Conservation (phyloP, 2,329 filamentous ascomycete species). For the Pezicula carpinea region DNA sequence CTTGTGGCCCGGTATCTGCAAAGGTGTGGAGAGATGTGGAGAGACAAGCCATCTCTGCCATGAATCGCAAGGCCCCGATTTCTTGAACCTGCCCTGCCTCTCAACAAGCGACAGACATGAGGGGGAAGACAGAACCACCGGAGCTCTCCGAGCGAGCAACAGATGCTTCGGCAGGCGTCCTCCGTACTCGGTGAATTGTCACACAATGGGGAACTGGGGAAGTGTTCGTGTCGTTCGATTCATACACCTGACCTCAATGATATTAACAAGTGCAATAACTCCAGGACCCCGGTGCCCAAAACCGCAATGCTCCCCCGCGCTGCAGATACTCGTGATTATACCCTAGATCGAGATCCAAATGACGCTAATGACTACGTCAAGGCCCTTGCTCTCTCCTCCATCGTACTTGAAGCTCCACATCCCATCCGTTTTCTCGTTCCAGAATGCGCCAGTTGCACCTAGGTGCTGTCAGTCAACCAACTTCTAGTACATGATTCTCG, state of each 20-base stretch:
- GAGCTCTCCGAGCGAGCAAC: too few species aligned
- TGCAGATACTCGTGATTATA: slow-evolving; percentile 1
- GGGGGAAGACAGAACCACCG: too few species aligned
- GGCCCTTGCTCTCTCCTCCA: slow-evolving; percentile 58
- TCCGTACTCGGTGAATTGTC: neutral
- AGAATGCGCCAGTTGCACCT: slow-evolving; percentile 72
- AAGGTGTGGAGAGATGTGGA: too few species aligned
- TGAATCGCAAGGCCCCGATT: too few species aligned
- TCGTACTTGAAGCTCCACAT: slow-evolving; percentile 90
- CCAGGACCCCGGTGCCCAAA: slow-evolving; percentile 1
- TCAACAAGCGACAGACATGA: too few species aligned
- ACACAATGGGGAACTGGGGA: neutral
- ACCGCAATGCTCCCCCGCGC: slow-evolving; percentile 9
- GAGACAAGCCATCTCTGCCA: too few species aligned
- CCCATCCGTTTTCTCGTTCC: slow-evolving; percentile 86
- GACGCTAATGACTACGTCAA: slow-evolving; percentile 67
- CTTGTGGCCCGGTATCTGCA: too few species aligned
- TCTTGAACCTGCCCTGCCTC: too few species aligned
- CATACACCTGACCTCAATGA: neutral
- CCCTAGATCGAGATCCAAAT: slow-evolving; percentile 60
- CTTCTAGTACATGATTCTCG: too few species aligned
- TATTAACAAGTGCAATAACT: neutral
- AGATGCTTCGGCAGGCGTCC: too few species aligned
- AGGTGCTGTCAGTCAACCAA: too few species aligned
- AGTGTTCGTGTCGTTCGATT: neutral